Evolutionary conservation across 192 early-diverging fungal species (phyloP).

Genomic region (Coemansia furcata): DNA sequence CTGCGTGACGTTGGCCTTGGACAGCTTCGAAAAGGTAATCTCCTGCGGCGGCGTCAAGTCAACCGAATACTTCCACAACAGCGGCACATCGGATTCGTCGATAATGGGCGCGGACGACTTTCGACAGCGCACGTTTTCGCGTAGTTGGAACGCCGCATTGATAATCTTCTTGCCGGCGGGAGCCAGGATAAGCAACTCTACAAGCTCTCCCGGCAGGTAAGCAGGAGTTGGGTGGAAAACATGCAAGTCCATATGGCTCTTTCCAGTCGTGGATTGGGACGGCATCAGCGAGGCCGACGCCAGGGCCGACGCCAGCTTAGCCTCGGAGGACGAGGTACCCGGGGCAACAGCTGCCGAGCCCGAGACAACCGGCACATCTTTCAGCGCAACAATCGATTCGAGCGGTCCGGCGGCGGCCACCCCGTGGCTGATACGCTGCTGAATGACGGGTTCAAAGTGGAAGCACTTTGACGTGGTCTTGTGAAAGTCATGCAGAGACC

Average conservation of each 20-base stretch:
- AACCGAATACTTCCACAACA: constrained; percentile 51
- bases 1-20: constrained; percentile 35
- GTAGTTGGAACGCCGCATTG: constrained; percentile 38
- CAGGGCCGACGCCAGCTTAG: neutral
- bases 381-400: constrained; percentile 37
- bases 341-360: constrained; percentile 1
- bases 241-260: constrained; percentile 39
- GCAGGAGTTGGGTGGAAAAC: constrained; percentile 43
- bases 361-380: constrained; percentile 13
- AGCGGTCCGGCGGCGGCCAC: constrained; percentile 18
- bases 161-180: constrained; percentile 42
- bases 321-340: neutral
- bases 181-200: constrained; percentile 46
- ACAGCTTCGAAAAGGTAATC: constrained; percentile 43
- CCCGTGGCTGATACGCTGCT: constrained; percentile 25
- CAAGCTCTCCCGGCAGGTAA: constrained; percentile 44
- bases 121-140: constrained; percentile 49
- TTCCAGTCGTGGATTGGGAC: constrained; percentile 21
- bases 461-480: constrained; percentile 40
- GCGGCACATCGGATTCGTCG: constrained; percentile 52
- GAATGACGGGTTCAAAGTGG: constrained; percentile 49
- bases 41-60: constrained; percentile 31
- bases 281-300: constrained; percentile 21
- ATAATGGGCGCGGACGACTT: constrained; percentile 54
- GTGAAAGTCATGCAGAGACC: constrained; percentile 35